Base-by-base conservation (phyloP, 192 early-diverging fungal genomes). In the Diversispora epigaea region DNA sequence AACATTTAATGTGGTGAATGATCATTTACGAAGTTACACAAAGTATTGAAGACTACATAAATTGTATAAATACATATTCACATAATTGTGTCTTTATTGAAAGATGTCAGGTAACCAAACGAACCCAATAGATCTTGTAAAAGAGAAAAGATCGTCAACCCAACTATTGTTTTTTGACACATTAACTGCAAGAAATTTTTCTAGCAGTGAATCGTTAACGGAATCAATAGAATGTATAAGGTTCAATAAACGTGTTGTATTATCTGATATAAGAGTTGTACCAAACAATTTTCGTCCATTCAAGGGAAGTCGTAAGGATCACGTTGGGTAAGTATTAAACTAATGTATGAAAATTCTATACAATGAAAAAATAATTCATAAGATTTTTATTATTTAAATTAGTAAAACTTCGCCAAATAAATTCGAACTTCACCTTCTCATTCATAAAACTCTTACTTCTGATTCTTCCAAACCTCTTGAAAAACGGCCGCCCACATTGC, bases 391-490 rank as follows among this genome's bases (percentile, higher is more conserved):
- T 46, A 19, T n/a, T 47, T 62, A 15, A 11, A 22, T 17, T 73
- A 76, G 76, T 45, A 68, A 77, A 72, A 77, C 76, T 47, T 73
- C 69, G 14, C 76, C 76, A 9, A n/a, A 76, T 49, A 67, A 77
- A 21, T 70, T 77, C 22, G 69, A 67, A n/a, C 69, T 77, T n/a
- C 49, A 77, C 8, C 69, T 77, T 52, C 76, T 77, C 19, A 71
- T 77, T 58, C 76, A 77, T 54, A 77, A 76, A 52, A 76, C 67
- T 54, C 40, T 58, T 14, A 66, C 75, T 25, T 17, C 68, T 12
- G 64, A 76, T 58, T 41, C 43, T 12, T 39, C 75, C 17, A 70
- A 76, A 58, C 44, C 66, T 14, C 73, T 40, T 8, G 57, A 77
- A 58, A 77, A 77, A 50, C 52, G 68, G 7, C 68, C 67, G 21